A percentile compares a stretch with the other conserved stretches of the same genome.
Conservation (phyloP, 148 eudicot species). For the Heliamphora exappendiculata region DNA sequence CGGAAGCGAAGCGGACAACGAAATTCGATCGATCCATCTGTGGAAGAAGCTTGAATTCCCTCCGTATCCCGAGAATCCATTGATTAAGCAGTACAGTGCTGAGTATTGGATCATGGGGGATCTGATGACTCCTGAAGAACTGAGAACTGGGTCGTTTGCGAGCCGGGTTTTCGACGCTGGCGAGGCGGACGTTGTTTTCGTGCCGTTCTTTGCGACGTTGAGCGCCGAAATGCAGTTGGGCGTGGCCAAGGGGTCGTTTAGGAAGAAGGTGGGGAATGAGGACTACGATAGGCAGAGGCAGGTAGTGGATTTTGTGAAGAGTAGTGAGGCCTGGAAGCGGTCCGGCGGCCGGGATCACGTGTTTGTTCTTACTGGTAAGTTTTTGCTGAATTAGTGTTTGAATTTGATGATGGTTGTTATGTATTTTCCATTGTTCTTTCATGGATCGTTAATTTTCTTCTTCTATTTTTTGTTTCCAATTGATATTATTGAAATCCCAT, state of each 20-base stretch:
- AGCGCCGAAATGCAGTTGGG: slow-evolving; percentile 90
- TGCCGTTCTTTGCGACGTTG: slow-evolving; percentile 85
- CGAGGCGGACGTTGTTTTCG: slow-evolving; percentile 79
- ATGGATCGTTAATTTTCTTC: not conserved
- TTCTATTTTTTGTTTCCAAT: not conserved
- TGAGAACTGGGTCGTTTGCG: slow-evolving; percentile 52
- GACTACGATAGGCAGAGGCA: slow-evolving; percentile 75
- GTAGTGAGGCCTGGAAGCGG: slow-evolving; percentile 60
- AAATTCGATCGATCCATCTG: slow-evolving; percentile 30
- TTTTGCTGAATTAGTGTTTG: not conserved
- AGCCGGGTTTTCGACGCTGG: slow-evolving; percentile 48
- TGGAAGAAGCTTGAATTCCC: slow-evolving; percentile 27
- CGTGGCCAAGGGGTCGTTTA: slow-evolving; percentile 51
- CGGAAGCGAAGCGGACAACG: slow-evolving; percentile 69
- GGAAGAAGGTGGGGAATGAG: slow-evolving; percentile 72
- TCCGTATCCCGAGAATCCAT: slow-evolving; percentile 66
- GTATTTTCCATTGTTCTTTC: not conserved
- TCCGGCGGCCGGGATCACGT: slow-evolving; percentile 96
- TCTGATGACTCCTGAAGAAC: slow-evolving; percentile 46
- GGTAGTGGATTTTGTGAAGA: slow-evolving; percentile 63
- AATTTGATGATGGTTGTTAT: not conserved
- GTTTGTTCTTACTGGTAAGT: slow-evolving; percentile 84
- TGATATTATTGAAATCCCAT: not conserved
- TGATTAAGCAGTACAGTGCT: slow-evolving; percentile 89
- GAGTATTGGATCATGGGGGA: slow-evolving; percentile 97